These are phyloP conservation scores for Pharus latifolius DNA, from an alignment of 176 grass and related monocot species.

Conservation along the genomic window DNA sequence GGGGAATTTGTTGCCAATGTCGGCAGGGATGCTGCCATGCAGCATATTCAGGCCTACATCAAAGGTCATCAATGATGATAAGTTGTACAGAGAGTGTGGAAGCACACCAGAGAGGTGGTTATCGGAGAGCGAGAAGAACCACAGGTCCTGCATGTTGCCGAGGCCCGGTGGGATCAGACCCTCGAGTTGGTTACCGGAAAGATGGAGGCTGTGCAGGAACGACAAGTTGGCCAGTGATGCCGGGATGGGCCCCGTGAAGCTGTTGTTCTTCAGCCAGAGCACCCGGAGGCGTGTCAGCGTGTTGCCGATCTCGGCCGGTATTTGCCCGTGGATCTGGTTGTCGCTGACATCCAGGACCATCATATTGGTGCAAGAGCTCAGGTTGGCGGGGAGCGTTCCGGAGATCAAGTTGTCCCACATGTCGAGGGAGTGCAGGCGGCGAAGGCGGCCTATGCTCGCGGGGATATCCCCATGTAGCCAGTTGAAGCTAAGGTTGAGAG, in stretches of 20 bases:
- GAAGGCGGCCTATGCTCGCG: background rate
- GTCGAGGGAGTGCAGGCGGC: background rate
- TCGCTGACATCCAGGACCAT: background rate
- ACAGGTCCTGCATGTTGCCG: background rate
- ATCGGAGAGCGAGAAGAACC: background rate
- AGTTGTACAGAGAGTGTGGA: slow-evolving; percentile 1
- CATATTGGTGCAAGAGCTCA: background rate
- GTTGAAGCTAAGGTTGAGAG: slow-evolving; percentile 11
- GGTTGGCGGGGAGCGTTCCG: background rate
- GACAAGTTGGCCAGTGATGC: slow-evolving; percentile 3
- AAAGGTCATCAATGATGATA: background rate
- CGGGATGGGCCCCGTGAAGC: background rate
- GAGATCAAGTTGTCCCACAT: slow-evolving; percentile 2
- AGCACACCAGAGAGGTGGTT: slow-evolving; percentile 10
- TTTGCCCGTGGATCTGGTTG: background rate
- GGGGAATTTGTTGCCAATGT: background rate
- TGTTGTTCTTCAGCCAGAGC: background rate
- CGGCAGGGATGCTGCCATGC: background rate
- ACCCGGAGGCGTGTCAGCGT: background rate
- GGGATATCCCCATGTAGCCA: background rate
- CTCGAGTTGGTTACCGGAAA: background rate
- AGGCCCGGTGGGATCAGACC: background rate
- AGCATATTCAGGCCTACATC: background rate
- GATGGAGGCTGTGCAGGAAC: background rate
- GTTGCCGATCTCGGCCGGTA: background rate